Evolutionary conservation across 1,284 basidiomycete genomes (phyloP).

Genomic region (Pisolithus thermaeus): DNA sequence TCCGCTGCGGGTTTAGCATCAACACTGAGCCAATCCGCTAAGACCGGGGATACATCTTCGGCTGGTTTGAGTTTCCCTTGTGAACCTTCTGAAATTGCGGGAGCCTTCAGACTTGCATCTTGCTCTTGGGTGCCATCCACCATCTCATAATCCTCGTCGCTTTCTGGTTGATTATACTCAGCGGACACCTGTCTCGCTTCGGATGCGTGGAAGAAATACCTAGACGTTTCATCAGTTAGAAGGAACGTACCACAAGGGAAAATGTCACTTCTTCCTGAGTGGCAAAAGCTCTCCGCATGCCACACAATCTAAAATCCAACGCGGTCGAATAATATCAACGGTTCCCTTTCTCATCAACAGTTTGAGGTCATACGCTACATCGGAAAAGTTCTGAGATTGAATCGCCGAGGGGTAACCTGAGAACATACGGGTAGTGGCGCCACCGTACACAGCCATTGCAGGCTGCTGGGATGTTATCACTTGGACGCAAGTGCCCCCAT

Average conservation of each 20-base stretch:
- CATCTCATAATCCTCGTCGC: slow-evolving; percentile 26
- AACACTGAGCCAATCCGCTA: slow-evolving; percentile 64
- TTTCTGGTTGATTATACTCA: slow-evolving; percentile 38
- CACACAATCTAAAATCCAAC: slow-evolving; percentile 81
- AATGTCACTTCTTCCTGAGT: slow-evolving; percentile 58
- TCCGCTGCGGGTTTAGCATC: slow-evolving; percentile 17
- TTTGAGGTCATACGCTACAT: slow-evolving; percentile 61
- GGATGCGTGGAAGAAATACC: slow-evolving; percentile 74
- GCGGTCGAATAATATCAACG: slow-evolving; percentile 69
- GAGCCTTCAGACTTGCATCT: slow-evolving; percentile 11
- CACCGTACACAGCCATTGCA: slow-evolving; percentile 59
- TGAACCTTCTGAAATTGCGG: slow-evolving; percentile 19
- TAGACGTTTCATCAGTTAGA: slow-evolving; percentile 19
- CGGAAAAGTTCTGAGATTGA: slow-evolving; percentile 3
- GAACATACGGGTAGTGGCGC: slow-evolving; percentile 52
- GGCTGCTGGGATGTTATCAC: slow-evolving; percentile 42
- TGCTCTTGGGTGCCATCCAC: slow-evolving; percentile 13
- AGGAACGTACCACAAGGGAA: background rate
- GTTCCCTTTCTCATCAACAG: slow-evolving; percentile 57
- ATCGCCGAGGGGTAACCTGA: background rate
- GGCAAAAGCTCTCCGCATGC: slow-evolving; percentile 49
- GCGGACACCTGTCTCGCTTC: slow-evolving; percentile 33
- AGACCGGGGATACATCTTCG: slow-evolving; percentile 36
- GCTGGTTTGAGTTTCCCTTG: slow-evolving; percentile 26
- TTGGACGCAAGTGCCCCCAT: slow-evolving; percentile 75